A percentile compares a stretch with the other conserved stretches of the same genome.
Evolutionary conservation across 306 rosid genomes (phyloP).

Genomic region (Amphicarpaea edgeworthii): DNA sequence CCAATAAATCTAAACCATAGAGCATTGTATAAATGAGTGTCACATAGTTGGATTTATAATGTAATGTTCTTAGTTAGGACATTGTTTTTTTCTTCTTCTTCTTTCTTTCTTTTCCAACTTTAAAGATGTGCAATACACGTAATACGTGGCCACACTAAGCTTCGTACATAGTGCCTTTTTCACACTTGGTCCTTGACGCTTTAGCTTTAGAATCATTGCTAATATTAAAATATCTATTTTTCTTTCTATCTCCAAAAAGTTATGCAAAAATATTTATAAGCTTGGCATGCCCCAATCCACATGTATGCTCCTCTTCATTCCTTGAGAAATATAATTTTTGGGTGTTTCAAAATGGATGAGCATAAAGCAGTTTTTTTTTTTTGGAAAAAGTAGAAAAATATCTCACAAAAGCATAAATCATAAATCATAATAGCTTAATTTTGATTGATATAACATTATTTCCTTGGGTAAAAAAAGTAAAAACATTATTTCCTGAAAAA

Average conservation of each 20-base stretch:
- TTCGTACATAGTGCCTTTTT: conserved; percentile 54
- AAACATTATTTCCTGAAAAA: too few relatives aligned
- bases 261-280: background rate
- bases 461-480: too few relatives aligned
- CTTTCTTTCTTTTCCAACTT: conserved; percentile 3
- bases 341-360: background rate
- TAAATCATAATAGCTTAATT: background rate
- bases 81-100: too few relatives aligned
- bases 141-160: conserved; percentile 64
- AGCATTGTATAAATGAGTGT: conserved; percentile 27
- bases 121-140: conserved; percentile 47
- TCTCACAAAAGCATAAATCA: background rate
- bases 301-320: conserved; percentile 30
- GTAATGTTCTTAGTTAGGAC: conserved; percentile 36
- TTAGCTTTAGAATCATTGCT: conserved; percentile 16
- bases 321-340: background rate
- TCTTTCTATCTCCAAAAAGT: conserved; percentile 44
- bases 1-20: conserved; percentile 13
- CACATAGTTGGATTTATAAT: conserved; percentile 44
- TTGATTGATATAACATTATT: background rate
- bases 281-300: conserved; percentile 31
- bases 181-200: conserved; percentile 29
- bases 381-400: background rate
- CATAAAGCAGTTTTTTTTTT: background rate
- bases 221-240: conserved; percentile 41